Evolutionary conservation across 2,329 filamentous ascomycete species (phyloP), one percentile per base, ranked within the genome.

Genomic region (Aspergillus sp.): DNA sequence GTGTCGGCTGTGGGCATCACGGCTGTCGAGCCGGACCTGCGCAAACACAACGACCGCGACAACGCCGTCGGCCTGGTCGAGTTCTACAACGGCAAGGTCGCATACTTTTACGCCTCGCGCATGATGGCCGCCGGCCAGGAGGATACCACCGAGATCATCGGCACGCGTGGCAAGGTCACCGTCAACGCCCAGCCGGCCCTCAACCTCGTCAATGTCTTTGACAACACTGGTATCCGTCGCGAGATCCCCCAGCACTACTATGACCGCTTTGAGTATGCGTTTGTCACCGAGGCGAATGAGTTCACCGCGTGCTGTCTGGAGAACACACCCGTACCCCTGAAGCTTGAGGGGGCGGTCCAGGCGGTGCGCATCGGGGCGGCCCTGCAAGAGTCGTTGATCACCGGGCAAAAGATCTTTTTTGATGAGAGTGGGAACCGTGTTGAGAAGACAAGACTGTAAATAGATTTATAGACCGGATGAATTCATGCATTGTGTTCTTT

Each of bases 41-140:
- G 74, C 47, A 77, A 82, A 56, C 76, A 82, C 67, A 79, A 79
- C 24, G 83, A 86, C 58, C 76, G 80, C 4, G 83, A 86, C 62
- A 86, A 86, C 57, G 83, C 80, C 3, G 76, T 85, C 0, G 85
- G 83, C 3, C 72, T 87, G 16, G 79, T 87, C 13, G 85, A 88
- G 68, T 88, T 88, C 68, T 80, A 78, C 62, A 78, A 78, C 47
- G 83, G 81, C 41, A 80, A 81, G 63, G 82, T 88, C 43, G 84
- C 83, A 1, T 83, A 86, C 64, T 80, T 86, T 54, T 88, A 84
- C 66, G 78, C 76, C 40, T 81, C 76, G 9, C 76, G 84, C 13
- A 88, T 87, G 81, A 88, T 87, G 80, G 82, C 84, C 0, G 79
- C 82, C 0, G 85, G 85, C 0, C 84, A 88, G 67, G 81, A 86